Conservation (phyloP, 495 filamentous ascomycete species). For the Tetracladium marchalianum region DNA sequence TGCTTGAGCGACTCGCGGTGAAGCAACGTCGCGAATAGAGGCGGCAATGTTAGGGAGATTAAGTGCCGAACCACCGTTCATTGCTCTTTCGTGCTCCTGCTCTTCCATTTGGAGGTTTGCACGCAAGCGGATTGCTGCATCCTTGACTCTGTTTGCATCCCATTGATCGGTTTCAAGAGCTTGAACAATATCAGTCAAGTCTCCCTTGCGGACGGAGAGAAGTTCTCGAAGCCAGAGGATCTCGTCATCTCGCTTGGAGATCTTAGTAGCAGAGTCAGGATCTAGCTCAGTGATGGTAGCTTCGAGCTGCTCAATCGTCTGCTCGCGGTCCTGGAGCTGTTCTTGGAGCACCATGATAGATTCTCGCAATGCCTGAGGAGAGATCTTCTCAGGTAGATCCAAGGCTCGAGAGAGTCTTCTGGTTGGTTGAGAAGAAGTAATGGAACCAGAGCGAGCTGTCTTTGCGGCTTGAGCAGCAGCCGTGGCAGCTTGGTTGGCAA, state of each 20-base stretch:
- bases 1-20: constrained; percentile 70
- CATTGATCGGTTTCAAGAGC: constrained; percentile 63
- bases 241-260: constrained; percentile 85
- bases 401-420: constrained; percentile 35
- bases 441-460: constrained; percentile 24
- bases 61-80: constrained; percentile 46
- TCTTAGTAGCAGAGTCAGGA: constrained; percentile 63
- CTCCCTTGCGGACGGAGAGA: constrained; percentile 78
- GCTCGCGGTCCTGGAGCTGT: constrained; percentile 89
- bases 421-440: constrained; percentile 18
- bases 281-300: constrained; percentile 55
- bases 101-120: constrained; percentile 96
- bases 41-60: constrained; percentile 44
- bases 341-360: constrained; percentile 94
- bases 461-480: constrained; percentile 82
- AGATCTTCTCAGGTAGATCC: constrained; percentile 71
- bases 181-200: constrained; percentile 83
- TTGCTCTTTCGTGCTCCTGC: constrained; percentile 76
- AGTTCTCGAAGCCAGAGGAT: constrained; percentile 93
- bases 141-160: constrained; percentile 66
- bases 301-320: constrained; percentile 78
- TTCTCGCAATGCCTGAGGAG: constrained; percentile 86
- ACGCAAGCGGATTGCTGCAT: constrained; percentile 85
- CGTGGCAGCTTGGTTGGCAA: constrained; percentile 81
- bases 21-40: constrained; percentile 46